Evolutionary conservation across 2,329 filamentous ascomycete species (phyloP).

Genomic region (Venturia pyrina): DNA sequence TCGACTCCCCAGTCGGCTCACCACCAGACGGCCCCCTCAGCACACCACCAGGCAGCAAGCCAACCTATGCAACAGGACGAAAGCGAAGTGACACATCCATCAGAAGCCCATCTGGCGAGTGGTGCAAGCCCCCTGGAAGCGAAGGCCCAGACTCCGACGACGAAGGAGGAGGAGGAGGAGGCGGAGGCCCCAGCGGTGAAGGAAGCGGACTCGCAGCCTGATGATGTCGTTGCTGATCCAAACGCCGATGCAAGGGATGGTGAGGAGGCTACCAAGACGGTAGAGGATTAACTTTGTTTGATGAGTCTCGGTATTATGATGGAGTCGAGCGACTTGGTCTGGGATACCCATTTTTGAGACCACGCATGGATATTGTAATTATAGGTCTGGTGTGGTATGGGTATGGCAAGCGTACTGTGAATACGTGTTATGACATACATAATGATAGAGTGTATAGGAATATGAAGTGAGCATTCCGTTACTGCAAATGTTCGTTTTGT

Average conservation of each 20-base stretch:
- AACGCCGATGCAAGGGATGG: not conserved
- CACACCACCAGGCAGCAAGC: not conserved
- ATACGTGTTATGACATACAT: not conserved
- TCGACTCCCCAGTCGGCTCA: not conserved
- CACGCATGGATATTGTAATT: not conserved
- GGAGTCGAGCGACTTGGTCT: not conserved
- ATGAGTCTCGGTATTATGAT: not conserved
- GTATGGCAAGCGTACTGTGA: not conserved
- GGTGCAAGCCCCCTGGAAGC: not conserved
- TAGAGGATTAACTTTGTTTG: not conserved
- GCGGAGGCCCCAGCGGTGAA: not conserved
- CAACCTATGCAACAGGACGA: not conserved
- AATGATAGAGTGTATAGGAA: not conserved
- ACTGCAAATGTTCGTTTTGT: not conserved
- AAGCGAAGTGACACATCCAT: not conserved
- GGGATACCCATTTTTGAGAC: constrained; percentile 1
- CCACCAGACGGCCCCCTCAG: not conserved
- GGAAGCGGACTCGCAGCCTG: not conserved
- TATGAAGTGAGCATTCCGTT: not conserved
- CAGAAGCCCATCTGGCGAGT: not conserved
- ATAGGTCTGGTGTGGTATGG: not conserved
- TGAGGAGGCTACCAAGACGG: constrained; percentile 1
- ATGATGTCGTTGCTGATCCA: not conserved
- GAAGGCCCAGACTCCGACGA: not conserved
- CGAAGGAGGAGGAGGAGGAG: not conserved